These are phyloP conservation scores for Silene vulgaris DNA, from an alignment of 179 eudicot genomes.

Conservation along the genomic window DNA sequence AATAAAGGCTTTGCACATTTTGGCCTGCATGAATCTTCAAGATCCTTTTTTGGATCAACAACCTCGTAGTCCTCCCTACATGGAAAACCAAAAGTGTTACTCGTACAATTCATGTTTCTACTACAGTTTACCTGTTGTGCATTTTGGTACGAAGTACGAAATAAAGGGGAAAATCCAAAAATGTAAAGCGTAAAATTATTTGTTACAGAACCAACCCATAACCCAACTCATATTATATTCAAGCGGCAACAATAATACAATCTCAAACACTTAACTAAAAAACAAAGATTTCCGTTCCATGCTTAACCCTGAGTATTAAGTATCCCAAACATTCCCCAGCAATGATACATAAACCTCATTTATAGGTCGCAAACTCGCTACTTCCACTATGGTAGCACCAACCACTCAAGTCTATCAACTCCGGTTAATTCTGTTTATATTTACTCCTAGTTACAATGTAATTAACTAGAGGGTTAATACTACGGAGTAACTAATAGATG, in stretches of 20 bases:
- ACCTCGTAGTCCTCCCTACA: constrained; percentile 18
- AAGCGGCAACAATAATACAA: not conserved
- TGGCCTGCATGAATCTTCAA: constrained; percentile 19
- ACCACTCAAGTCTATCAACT: not conserved
- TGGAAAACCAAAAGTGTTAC: not conserved
- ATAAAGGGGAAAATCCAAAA: not conserved
- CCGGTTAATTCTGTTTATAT: not conserved
- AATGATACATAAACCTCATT: not conserved
- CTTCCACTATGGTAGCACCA: not conserved
- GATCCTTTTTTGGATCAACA: constrained; percentile 19
- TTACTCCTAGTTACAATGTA: not conserved
- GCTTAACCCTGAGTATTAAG: not conserved
- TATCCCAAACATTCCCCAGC: not conserved
- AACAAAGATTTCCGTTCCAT: not conserved
- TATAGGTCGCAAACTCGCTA: not conserved
- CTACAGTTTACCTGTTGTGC: not conserved
- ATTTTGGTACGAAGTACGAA: not conserved
- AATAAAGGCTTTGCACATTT: constrained; percentile 19
- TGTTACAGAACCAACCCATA: not conserved
- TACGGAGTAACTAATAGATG: no score
- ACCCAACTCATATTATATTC: not conserved
- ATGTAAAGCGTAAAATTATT: not conserved
- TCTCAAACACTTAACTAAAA: not conserved
- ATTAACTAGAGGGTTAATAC: no score
- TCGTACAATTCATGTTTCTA: not conserved